phyloP scores from a whole-genome alignment of 768 basidiomycete species.

The Boletus rubroflammeus region DNA sequence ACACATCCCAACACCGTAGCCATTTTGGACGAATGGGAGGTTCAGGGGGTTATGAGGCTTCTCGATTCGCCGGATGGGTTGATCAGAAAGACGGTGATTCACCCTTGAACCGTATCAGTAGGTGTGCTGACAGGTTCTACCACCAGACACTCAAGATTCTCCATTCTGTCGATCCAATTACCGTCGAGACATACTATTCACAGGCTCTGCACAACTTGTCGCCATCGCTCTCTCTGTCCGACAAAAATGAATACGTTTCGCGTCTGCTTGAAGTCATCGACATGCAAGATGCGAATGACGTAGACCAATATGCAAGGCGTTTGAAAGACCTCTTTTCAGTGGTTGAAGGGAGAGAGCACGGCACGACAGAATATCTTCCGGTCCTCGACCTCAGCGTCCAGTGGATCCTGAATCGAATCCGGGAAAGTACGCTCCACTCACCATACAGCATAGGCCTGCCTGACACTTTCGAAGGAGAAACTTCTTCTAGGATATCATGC shows the following conservation, averaged over 20 bases:
- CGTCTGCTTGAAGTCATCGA: constrained; percentile 57
- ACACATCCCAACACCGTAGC: constrained; percentile 46
- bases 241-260: constrained; percentile 40
- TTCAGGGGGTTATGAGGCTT: constrained; percentile 66
- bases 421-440: constrained; percentile 40
- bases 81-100: constrained; percentile 58
- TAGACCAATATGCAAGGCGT: constrained; percentile 54
- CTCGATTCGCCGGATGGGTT: constrained; percentile 56
- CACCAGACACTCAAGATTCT: constrained; percentile 60
- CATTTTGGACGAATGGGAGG: constrained; percentile 67
- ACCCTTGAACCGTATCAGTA: not conserved
- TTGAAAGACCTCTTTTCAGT: constrained; percentile 41
- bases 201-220: constrained; percentile 41
- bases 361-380: constrained; percentile 28
- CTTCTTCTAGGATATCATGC: constrained; percentile 41
- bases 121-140: constrained; percentile 5
- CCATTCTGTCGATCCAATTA: constrained; percentile 50
- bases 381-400: constrained; percentile 60
- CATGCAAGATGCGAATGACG: constrained; percentile 44
- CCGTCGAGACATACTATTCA: constrained; percentile 54
- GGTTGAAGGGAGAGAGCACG: constrained; percentile 33
- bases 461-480: constrained; percentile 34
- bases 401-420: constrained; percentile 47
- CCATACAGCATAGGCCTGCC: not conserved
- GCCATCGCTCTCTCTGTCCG: constrained; percentile 29